Conservation (phyloP, 805 yeast genomes). For the Wickerhamomyces xylosicus region DNA sequence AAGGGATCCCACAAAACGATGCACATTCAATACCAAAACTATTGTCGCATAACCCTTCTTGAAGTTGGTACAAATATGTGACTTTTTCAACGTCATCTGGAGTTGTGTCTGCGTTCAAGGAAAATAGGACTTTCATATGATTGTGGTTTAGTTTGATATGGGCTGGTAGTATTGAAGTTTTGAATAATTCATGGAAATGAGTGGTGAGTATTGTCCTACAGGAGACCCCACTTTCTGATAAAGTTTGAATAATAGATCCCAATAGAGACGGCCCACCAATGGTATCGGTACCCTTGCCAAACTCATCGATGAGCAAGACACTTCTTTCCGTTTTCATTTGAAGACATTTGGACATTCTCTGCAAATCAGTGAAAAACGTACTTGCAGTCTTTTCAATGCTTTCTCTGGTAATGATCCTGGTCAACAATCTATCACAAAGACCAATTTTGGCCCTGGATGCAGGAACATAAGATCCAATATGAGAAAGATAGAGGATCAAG, state of each 20-base stretch:
- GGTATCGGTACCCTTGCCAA: constrained; percentile 42
- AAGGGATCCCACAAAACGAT: constrained; percentile 24
- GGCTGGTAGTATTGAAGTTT: constrained; percentile 13
- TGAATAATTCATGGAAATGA: constrained; percentile 33
- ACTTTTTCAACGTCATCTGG: constrained; percentile 9
- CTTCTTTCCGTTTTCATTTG: constrained; percentile 29
- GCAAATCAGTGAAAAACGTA: constrained; percentile 39
- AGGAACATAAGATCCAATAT: constrained; percentile 46
- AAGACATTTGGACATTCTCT: constrained; percentile 32
- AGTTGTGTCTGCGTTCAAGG: not conserved
- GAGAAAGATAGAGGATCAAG: constrained; percentile 36
- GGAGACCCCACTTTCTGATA: constrained; percentile 7
- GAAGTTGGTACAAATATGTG: constrained; percentile 24
- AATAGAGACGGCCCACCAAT: constrained; percentile 35
- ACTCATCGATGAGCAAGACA: constrained; percentile 39
- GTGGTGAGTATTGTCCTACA: constrained; percentile 28
- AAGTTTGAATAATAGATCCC: constrained; percentile 25
- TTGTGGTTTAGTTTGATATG: constrained; percentile 20
- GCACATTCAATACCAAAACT: constrained; percentile 35
- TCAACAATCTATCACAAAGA: constrained; percentile 34
- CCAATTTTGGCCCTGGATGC: constrained; percentile 36
- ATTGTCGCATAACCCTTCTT: constrained; percentile 21
- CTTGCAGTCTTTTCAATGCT: constrained; percentile 30
- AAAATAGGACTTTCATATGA: constrained; percentile 24
- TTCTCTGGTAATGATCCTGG: constrained; percentile 34